A percentile compares a stretch with the other conserved stretches of the same genome.
Conservation (phyloP, 306 rosid species). For the Alnus glutinosa region DNA sequence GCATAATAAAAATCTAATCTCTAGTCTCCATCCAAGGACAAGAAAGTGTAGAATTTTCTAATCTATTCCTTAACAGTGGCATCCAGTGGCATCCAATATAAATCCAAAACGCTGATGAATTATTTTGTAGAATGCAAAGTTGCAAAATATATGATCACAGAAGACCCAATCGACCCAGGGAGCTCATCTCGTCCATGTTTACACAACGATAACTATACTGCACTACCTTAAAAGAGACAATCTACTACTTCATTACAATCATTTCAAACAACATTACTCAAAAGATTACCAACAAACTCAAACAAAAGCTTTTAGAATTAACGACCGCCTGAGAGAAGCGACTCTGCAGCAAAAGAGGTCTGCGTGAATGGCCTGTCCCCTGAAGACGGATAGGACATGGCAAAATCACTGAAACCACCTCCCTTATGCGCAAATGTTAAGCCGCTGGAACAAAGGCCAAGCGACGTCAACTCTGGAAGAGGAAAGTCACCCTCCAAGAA, state of each 20-base stretch:
- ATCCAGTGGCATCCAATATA: no score
- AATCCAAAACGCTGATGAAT: no score
- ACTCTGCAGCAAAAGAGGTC: slow-evolving; percentile 39
- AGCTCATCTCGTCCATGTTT: not conserved
- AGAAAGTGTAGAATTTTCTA: no score
- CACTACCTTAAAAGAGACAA: no score
- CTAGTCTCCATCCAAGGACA: no score
- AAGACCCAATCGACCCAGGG: not conserved
- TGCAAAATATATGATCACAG: not conserved
- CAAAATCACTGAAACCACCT: slow-evolving; percentile 37
- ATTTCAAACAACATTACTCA: not conserved
- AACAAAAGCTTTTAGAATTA: slow-evolving; percentile 16
- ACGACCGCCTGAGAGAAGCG: slow-evolving; percentile 55
- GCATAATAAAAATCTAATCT: no score
- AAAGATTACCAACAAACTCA: not conserved
- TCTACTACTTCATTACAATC: no score
- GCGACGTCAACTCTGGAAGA: slow-evolving; percentile 24
- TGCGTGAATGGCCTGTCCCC: slow-evolving; percentile 27
- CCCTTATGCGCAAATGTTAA: slow-evolving; percentile 27
- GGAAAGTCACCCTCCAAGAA: slow-evolving; percentile 28
- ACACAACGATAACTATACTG: not conserved
- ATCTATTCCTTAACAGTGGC: no score
- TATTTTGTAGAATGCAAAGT: not conserved
- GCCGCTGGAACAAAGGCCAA: slow-evolving; percentile 37
- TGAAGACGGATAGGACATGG: slow-evolving; percentile 42